Evolutionary conservation across 768 basidiomycete genomes (phyloP).

Genomic region (Lentinula boryana): DNA sequence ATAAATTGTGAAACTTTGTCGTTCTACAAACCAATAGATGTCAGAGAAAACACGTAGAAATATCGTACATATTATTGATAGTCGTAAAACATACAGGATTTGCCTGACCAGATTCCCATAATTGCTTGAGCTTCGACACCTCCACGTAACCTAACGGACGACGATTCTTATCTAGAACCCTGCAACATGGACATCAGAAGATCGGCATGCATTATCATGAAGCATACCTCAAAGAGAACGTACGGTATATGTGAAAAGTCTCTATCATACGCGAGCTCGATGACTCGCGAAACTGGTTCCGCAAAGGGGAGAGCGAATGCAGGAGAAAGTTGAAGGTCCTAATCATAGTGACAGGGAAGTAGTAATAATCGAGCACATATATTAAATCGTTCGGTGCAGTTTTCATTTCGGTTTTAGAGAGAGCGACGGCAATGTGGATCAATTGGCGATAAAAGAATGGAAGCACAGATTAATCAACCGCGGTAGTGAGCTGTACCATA

Average conservation of each 20-base stretch:
- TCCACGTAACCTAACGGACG: slow-evolving; percentile 84
- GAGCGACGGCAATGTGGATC: background rate
- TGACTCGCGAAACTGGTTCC: slow-evolving; percentile 68
- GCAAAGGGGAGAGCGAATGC: slow-evolving; percentile 75
- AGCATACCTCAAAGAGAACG: slow-evolving; percentile 6
- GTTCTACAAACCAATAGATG: slow-evolving; percentile 32
- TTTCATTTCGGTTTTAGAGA: background rate
- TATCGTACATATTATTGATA: background rate
- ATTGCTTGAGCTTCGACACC: slow-evolving; percentile 64
- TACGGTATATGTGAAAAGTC: slow-evolving; percentile 95
- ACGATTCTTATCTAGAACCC: slow-evolving; percentile 68
- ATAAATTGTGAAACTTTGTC: slow-evolving; percentile 70
- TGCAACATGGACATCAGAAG: slow-evolving; percentile 22
- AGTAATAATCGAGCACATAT: background rate
- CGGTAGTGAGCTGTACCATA: background rate
- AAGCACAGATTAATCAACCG: background rate
- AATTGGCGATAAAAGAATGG: background rate
- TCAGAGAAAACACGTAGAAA: background rate
- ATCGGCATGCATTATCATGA: background rate
- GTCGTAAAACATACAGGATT: slow-evolving; percentile 50
- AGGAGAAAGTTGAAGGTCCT: slow-evolving; percentile 81
- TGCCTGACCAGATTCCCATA: slow-evolving; percentile 71
- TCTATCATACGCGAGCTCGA: slow-evolving; percentile 87
- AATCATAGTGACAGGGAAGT: background rate
- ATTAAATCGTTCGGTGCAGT: background rate